Conservation (phyloP, 805 yeast genomes). For the Torulaspora maleeae region DNA sequence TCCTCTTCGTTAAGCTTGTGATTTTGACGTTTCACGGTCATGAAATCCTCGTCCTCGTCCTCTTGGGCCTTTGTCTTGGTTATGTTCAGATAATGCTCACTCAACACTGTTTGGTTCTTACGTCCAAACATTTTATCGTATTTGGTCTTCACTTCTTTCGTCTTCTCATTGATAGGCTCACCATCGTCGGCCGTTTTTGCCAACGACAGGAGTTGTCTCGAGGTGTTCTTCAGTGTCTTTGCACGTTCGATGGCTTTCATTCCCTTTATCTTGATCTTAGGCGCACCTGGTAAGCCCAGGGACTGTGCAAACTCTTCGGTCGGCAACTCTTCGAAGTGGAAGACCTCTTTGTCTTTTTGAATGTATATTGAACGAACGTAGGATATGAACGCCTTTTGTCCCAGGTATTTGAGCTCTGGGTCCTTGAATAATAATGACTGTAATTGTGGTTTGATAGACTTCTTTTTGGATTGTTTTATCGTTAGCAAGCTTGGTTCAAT, state of each 20-base stretch:
- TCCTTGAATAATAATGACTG: conserved; percentile 89
- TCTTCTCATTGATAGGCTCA: conserved; percentile 40
- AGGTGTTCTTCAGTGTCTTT: conserved; percentile 75
- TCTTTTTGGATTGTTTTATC: conserved; percentile 66
- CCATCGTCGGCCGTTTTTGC: conserved; percentile 62
- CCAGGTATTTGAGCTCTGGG: conserved; percentile 87
- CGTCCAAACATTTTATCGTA: conserved; percentile 95
- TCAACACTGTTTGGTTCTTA: conserved; percentile 83
- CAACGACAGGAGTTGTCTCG: conserved; percentile 61
- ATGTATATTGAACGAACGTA: conserved; percentile 79
- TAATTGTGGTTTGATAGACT: conserved; percentile 72
- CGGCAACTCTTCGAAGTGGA: conserved; percentile 71
- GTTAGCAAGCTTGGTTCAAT: conserved; percentile 70
- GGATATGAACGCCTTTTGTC: conserved; percentile 92
- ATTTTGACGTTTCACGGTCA: conserved; percentile 72
- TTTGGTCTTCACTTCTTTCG: conserved; percentile 62
- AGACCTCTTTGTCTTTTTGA: conserved; percentile 83
- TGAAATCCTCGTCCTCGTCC: conserved; percentile 63
- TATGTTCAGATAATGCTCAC: conserved; percentile 80
- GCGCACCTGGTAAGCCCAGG: conserved; percentile 93
- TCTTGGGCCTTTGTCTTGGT: conserved; percentile 44
- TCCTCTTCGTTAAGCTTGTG: conserved; percentile 65
- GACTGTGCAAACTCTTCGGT: conserved; percentile 81
- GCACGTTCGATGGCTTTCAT: conserved; percentile 40
- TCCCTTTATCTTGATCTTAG: conserved; percentile 73